Evolutionary conservation across 768 basidiomycete species (phyloP), one percentile per base, ranked within the genome.

Genomic region (Dioszegia hungarica): DNA sequence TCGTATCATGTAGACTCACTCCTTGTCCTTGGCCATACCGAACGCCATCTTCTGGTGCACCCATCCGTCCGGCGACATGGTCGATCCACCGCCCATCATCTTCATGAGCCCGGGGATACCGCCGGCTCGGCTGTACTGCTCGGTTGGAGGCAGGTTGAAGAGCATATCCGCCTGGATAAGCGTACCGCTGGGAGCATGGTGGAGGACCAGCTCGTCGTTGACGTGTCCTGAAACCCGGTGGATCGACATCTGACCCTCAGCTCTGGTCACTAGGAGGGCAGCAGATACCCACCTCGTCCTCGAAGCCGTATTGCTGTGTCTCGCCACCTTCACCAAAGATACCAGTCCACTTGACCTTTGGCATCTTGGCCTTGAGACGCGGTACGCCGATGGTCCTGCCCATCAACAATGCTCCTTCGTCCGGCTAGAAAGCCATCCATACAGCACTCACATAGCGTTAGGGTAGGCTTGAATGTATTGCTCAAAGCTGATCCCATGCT

Each of bases 151-250:
- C 12, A 93, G 78, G 77, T 92, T 92, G 78, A 90, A 83, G 2
- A 93, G 73, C 40, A 93, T 78, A 73, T 95, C 91, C 1, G 88
- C 91, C 72, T 86, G 80, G 43, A 93, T 81, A 41, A 93, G 77
- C 0, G 85, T 83, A 71, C 84, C 87, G 14, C 85, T 86, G 0
- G 82, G 78, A 12, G 78, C 75, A 67, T 94, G 90, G 57, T 86
- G 82, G 76, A 89, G 90, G 0, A 89, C 88, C 14, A 92, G 83
- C 51, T 93, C 90, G 68, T 88, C 86, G 70, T 88, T 89, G 59
- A 77, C 57, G 48, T 77, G 77, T 2, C 74, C 63, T 1, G 88
- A 88, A 67, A 86, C 87, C 63, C 85, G 86, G 56, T 45, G 67
- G 1, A 74, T 57, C 12, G 68, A 59, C 54, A 72, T 67, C 68